Evolutionary conservation across 2,329 filamentous ascomycete genomes (phyloP).

Genomic region (Akanthomyces uredinophilus): DNA sequence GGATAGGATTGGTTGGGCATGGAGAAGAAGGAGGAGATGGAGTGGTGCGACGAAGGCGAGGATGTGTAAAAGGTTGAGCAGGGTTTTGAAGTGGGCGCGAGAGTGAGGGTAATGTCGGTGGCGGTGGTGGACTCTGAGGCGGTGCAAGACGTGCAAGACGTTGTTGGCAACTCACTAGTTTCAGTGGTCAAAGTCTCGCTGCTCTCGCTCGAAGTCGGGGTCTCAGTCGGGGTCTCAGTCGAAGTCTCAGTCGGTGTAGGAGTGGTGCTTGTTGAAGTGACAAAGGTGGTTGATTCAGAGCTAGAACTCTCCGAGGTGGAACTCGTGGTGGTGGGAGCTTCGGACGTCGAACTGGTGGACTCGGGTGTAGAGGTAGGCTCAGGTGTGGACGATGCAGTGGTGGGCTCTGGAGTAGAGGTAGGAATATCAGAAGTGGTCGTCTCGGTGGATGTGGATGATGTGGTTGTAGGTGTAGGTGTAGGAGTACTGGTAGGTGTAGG

Average conservation of each 20-base stretch:
- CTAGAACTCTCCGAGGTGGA: conserved; percentile 2
- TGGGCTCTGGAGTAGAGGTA: background rate
- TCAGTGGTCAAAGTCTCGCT: conserved; percentile 8
- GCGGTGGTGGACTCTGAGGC: background rate
- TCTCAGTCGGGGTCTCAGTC: background rate
- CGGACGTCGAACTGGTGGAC: background rate
- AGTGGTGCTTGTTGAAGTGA: background rate
- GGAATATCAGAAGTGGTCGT: background rate
- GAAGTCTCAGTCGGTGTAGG: conserved; percentile 1
- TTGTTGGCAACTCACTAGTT: conserved; percentile 9
- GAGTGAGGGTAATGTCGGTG: conserved; percentile 11
- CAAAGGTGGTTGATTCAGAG: conserved; percentile 6
- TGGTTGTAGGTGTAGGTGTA: conserved; percentile 4
- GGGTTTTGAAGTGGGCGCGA: background rate
- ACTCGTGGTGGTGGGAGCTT: background rate
- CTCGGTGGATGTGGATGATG: background rate
- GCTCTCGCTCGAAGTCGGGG: background rate
- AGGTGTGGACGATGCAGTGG: background rate
- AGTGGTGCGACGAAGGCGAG: background rate
- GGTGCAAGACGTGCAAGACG: conserved; percentile 7
- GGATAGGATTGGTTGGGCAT: conserved; percentile 8
- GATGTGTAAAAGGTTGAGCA: conserved; percentile 1
- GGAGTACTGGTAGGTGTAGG: conserved; percentile 5
- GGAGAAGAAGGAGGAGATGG: conserved; percentile 5
- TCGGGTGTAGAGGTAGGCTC: background rate